Evolutionary conservation across 2,329 filamentous ascomycete genomes (phyloP).

Genomic region (Xylaria multiplex): DNA sequence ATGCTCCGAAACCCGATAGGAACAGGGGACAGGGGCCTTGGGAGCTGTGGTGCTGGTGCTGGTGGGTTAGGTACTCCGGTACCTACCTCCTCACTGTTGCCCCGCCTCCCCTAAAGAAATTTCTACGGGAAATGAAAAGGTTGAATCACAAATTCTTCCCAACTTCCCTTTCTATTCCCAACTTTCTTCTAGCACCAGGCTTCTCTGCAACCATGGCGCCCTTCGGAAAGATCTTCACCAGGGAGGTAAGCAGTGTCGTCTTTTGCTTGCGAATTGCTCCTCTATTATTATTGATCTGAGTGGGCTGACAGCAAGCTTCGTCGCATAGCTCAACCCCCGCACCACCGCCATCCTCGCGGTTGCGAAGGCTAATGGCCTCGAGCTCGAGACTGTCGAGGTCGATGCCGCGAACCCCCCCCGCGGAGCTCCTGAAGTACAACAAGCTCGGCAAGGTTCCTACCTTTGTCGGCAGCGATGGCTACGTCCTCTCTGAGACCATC

Average conservation of each 20-base stretch:
- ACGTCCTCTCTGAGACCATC: slow-evolving; percentile 86
- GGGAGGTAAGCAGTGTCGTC: slow-evolving; percentile 66
- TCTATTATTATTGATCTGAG: slow-evolving; percentile 23
- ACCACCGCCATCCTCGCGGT: slow-evolving; percentile 88
- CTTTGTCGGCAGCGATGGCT: slow-evolving; percentile 93
- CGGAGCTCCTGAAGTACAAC: slow-evolving; percentile 87
- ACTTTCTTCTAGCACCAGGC: slow-evolving; percentile 40
- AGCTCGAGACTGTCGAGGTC: slow-evolving; percentile 84
- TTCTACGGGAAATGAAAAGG: slow-evolving; percentile 29
- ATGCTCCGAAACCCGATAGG: slow-evolving; percentile 42
- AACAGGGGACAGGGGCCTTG: not conserved
- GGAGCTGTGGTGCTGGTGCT: too few relatives aligned
- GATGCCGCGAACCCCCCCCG: slow-evolving; percentile 70
- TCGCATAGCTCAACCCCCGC: slow-evolving; percentile 82
- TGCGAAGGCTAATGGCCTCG: slow-evolving; percentile 96
- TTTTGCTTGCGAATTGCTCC: slow-evolving; percentile 26
- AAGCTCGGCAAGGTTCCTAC: slow-evolving; percentile 90
- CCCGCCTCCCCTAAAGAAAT: slow-evolving; percentile 43
- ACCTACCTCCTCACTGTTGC: slow-evolving; percentile 39
- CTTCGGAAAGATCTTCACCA: slow-evolving; percentile 98
- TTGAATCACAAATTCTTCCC: slow-evolving; percentile 31
- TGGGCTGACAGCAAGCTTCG: slow-evolving; percentile 46
- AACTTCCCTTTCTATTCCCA: slow-evolving; percentile 29
- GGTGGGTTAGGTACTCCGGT: slow-evolving; percentile 12
- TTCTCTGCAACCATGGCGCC: slow-evolving; percentile 69